These are phyloP conservation scores for Botryotinia narcissicola DNA, from an alignment of 2,329 filamentous ascomycete genomes.

Conservation along the genomic window DNA sequence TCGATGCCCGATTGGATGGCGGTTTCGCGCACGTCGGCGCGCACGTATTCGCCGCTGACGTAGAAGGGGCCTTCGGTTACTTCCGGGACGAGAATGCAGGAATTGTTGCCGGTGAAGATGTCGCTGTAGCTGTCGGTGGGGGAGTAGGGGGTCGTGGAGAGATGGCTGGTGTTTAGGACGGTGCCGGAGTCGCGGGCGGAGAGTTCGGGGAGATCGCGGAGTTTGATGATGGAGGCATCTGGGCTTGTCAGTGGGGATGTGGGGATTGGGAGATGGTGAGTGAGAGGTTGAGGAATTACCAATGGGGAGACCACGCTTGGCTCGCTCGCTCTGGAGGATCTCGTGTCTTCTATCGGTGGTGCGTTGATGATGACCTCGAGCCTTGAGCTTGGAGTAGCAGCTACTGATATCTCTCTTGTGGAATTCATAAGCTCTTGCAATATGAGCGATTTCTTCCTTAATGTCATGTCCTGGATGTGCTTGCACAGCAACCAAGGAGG, in stretches of 20 bases:
- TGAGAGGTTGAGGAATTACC: not conserved
- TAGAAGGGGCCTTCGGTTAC: slow-evolving; percentile 43
- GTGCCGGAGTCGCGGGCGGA: slow-evolving; percentile 21
- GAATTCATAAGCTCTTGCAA: slow-evolving; percentile 7
- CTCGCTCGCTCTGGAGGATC: slow-evolving; percentile 17
- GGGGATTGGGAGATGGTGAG: not conserved
- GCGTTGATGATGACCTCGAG: slow-evolving; percentile 38
- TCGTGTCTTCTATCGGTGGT: slow-evolving; percentile 20
- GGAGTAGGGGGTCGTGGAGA: slow-evolving; percentile 36
- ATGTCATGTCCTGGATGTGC: slow-evolving; percentile 17
- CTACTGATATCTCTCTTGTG: slow-evolving; percentile 19
- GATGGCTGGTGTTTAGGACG: slow-evolving; percentile 26
- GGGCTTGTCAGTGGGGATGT: not conserved
- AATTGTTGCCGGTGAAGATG: slow-evolving; percentile 32
- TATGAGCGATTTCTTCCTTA: slow-evolving; percentile 10
- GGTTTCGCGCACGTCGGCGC: slow-evolving; percentile 45
- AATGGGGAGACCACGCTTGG: slow-evolving; percentile 21
- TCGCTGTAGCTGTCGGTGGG: slow-evolving; percentile 37
- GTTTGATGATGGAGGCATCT: slow-evolving; percentile 24
- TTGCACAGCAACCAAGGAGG: slow-evolving; percentile 10
- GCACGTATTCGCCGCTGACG: slow-evolving; percentile 51
- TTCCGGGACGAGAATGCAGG: slow-evolving; percentile 39
- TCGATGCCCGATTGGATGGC: slow-evolving; percentile 24
- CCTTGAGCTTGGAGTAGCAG: slow-evolving; percentile 35
- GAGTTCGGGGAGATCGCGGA: slow-evolving; percentile 17